Evolutionary conservation across 768 basidiomycete species (phyloP).

Genomic region (Rubroboletus satanas): DNA sequence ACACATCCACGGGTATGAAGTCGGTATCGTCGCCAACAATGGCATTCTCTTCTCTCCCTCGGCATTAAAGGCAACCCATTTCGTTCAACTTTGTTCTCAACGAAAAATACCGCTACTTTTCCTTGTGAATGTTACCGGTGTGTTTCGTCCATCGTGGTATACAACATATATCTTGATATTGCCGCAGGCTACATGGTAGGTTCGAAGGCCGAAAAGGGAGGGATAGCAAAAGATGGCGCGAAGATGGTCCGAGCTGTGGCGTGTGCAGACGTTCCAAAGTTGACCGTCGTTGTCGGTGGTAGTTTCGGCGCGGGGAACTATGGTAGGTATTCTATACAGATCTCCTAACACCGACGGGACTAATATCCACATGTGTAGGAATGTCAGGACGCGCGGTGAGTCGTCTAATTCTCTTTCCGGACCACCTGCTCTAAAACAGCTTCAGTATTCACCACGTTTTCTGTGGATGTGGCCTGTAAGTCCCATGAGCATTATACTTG

Average conservation of each 20-base stretch:
- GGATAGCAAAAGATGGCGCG: constrained; percentile 91
- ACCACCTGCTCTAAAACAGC: constrained; percentile 3
- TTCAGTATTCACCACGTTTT: constrained; percentile 88
- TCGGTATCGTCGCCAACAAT: constrained; percentile 92
- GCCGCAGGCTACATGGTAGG: constrained; percentile 88
- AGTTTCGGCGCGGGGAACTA: constrained; percentile 96
- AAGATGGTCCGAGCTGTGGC: constrained; percentile 97
- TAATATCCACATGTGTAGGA: constrained; percentile 41
- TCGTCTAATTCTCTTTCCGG: constrained; percentile 14
- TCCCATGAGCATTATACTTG: constrained; percentile 10
- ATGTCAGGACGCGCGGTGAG: constrained; percentile 92
- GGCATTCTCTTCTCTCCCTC: constrained; percentile 94
- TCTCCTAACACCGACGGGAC: constrained; percentile 3
- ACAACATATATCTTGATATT: constrained; percentile 1
- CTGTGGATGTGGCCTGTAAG: constrained; percentile 97
- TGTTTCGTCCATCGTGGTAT: constrained; percentile 1
- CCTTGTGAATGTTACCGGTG: constrained; percentile 92
- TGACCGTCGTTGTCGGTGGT: constrained; percentile 90
- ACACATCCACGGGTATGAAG: constrained; percentile 81
- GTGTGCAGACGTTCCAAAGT: constrained; percentile 90
- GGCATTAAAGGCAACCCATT: constrained; percentile 91
- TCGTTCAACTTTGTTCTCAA: constrained; percentile 92
- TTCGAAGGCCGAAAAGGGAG: constrained; percentile 89
- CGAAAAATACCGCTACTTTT: constrained; percentile 86
- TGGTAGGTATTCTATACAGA: constrained; percentile 41